Evolutionary conservation across 2,329 filamentous ascomycete species (phyloP).

Genomic region (Aspergillus sp.): DNA sequence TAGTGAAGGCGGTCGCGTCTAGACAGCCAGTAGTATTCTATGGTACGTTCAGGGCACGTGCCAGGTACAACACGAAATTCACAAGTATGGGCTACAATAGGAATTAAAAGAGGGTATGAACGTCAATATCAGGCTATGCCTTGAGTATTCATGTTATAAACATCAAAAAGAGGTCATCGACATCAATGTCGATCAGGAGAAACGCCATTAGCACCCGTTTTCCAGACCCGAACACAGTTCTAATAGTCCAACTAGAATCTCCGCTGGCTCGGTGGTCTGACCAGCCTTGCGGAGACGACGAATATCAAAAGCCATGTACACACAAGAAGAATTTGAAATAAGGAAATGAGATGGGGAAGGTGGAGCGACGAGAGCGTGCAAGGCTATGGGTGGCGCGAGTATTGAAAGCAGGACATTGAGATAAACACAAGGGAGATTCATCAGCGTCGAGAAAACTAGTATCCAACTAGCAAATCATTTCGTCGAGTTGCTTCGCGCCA

Average conservation of each 20-base stretch:
- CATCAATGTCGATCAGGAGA: constrained; percentile 31
- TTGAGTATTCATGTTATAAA: constrained; percentile 34
- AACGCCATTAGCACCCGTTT: constrained; percentile 46
- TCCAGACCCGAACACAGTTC: constrained; percentile 45
- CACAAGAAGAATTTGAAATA: constrained; percentile 29
- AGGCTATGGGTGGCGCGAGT: constrained; percentile 21
- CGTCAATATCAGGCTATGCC: constrained; percentile 26
- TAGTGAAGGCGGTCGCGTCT: constrained; percentile 1
- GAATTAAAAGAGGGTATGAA: background rate
- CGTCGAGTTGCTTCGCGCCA: constrained; percentile 45
- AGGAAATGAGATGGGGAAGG: constrained; percentile 19
- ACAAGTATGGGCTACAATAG: background rate
- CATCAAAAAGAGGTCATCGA: constrained; percentile 32
- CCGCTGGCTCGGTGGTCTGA: constrained; percentile 27
- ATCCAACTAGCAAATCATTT: constrained; percentile 31
- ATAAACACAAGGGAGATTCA: constrained; percentile 33
- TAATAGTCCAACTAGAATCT: constrained; percentile 41
- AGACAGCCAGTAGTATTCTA: background rate
- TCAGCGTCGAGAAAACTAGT: constrained; percentile 22
- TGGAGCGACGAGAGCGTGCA: constrained; percentile 20
- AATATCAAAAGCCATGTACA: constrained; percentile 46
- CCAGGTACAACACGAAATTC: constrained; percentile 1
- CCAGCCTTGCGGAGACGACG: constrained; percentile 28
- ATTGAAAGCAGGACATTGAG: constrained; percentile 25
- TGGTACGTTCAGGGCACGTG: constrained; percentile 4